phyloP scores from a whole-genome alignment of 257 asterid genomes.

The Henckelia pumila region DNA sequence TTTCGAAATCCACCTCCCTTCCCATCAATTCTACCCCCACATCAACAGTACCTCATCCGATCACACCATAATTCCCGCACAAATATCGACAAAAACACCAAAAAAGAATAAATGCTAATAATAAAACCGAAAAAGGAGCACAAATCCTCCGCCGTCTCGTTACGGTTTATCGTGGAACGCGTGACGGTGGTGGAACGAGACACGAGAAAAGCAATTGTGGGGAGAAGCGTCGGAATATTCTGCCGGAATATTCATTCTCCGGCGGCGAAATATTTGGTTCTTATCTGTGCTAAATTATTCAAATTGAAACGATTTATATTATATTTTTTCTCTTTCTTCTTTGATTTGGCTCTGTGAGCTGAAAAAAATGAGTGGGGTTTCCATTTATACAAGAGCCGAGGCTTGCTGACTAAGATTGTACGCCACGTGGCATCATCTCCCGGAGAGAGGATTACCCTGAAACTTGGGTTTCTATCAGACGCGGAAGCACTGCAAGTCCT shows the following conservation, averaged over 20 bases:
- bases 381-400: slow-evolving; percentile 30
- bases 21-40: slow-evolving; percentile 20
- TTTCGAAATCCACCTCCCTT: background rate
- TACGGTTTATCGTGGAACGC: slow-evolving; percentile 61
- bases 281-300: background rate
- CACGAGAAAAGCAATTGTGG: slow-evolving; percentile 31
- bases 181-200: slow-evolving; percentile 61
- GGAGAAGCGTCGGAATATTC: slow-evolving; percentile 25
- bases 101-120: slow-evolving; percentile 6
- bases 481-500: slow-evolving; percentile 5
- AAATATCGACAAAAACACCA: slow-evolving; percentile 19
- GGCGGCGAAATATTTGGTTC: slow-evolving; percentile 28
- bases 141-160: slow-evolving; percentile 14
- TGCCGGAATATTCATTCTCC: slow-evolving; percentile 56
- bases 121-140: background rate
- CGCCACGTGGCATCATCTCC: slow-evolving; percentile 38
- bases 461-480: slow-evolving; percentile 33
- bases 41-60: slow-evolving; percentile 30
- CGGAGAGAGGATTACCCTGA: slow-evolving; percentile 33
- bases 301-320: background rate
- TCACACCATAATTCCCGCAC: slow-evolving; percentile 27
- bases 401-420: slow-evolving; percentile 34
- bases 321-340: background rate
- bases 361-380: slow-evolving; percentile 22
- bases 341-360: background rate